Conservation (phyloP, 495 filamentous ascomycete genomes). For the Opeltia flavorubescens region DNA sequence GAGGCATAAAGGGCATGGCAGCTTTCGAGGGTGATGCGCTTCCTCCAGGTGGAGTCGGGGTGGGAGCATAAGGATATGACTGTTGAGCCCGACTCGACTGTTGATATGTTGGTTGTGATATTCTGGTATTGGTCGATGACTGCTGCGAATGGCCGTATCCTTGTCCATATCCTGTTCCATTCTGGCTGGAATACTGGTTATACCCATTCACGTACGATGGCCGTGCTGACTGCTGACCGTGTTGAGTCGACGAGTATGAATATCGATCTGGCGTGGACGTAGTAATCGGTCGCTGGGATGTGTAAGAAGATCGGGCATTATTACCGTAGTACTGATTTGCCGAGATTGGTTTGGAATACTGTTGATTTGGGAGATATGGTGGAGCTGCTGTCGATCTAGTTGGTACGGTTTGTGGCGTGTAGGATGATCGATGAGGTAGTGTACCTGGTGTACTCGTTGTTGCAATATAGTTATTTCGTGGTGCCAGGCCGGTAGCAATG, state of each 20-base stretch:
- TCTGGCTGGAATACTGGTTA: constrained; percentile 21
- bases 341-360: constrained; percentile 28
- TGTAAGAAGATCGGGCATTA: constrained; percentile 29
- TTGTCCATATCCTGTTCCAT: constrained; percentile 14
- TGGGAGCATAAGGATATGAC: constrained; percentile 12
- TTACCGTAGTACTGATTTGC: constrained; percentile 22
- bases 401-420: constrained; percentile 22
- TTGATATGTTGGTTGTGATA: constrained; percentile 21
- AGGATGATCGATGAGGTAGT: constrained; percentile 10
- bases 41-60: constrained; percentile 17
- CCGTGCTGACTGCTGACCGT: constrained; percentile 24
- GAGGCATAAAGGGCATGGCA: constrained; percentile 15
- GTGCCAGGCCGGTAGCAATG: constrained; percentile 1
- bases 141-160: constrained; percentile 10
- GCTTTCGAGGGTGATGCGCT: constrained; percentile 24
- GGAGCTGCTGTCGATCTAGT: constrained; percentile 22
- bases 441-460: constrained; percentile 6
- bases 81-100: constrained; percentile 24
- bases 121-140: constrained; percentile 18
- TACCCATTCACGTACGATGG: constrained; percentile 33
- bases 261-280: constrained; percentile 21
- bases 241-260: constrained; percentile 19
- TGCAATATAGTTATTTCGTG: constrained; percentile 7
- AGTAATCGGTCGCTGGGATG: constrained; percentile 27
- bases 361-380: constrained; percentile 27